Evolutionary conservation across 768 basidiomycete genomes (phyloP), one percentile per base, ranked within the genome.

Genomic region (Clitopilus passeckerianus): DNA sequence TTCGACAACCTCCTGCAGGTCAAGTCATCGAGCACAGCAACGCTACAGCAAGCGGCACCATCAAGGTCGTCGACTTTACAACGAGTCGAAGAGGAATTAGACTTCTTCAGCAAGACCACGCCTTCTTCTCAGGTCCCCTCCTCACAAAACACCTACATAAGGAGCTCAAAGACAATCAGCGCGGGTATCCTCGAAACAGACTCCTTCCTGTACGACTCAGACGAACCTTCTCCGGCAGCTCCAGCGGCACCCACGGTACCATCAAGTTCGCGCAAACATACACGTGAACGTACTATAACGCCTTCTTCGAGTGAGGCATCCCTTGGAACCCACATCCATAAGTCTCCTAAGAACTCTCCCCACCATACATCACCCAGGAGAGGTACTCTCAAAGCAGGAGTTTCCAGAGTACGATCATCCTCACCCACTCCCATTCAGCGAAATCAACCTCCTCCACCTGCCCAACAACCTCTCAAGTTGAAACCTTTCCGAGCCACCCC

Each of bases 161-260:
- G 37, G n/a, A 14, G n/a, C 37, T 41, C 37, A 15, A 18, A 41
- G 37, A 41, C 12, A 14, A 41, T 18, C 37, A 15, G n/a, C n/a
- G 37, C 46, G 2, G 12, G 3, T 41, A 2, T 41, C 37, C 46
- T 10, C 46, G 46, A 50, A 23, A 50, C 46, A 16, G 34, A 54
- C 20, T 54, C 54, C 56, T 30, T 27, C 44, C 35, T 57, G 20
- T 30, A 33, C 24, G 22, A 56, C 56, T 57, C 56, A 27, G 56
- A 34, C 16, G 16, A 30, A 34, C 33, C 20, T 54, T n/a, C 37
- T 41, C 10, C 10, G 10, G 14, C 5, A 15, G n/a, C 12, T 41
- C 37, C 37, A 5, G 14, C 37, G 10, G 14, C 37, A 14, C 15
- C 18, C 5, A 50, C 16, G 5, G 22, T 12, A 23, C 20, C 46